These are phyloP conservation scores for Lactarius sanguifluus DNA, from an alignment of 768 basidiomycete genomes.

Conservation along the genomic window DNA sequence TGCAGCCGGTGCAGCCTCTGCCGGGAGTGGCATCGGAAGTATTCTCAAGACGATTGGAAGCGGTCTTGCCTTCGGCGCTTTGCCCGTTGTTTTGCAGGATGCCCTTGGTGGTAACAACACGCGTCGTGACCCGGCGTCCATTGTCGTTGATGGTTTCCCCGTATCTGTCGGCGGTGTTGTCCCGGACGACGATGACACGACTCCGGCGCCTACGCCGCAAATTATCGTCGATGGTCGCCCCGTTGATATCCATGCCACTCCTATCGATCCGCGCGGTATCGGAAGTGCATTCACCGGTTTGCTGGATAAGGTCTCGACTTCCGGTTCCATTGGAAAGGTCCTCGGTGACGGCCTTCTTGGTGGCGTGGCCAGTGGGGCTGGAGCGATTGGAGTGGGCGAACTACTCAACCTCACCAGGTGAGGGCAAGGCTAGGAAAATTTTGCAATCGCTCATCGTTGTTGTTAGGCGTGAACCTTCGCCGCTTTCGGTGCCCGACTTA, in stretches of 20 bases:
- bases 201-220: no score
- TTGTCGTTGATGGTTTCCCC: background rate
- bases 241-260: no score
- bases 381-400: background rate
- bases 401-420: background rate
- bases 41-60: background rate
- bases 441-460: background rate
- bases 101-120: background rate
- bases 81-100: background rate
- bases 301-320: no score
- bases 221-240: no score
- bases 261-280: no score
- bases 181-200: no score
- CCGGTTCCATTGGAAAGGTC: no score
- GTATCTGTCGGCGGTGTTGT: background rate
- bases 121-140: background rate
- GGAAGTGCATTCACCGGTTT: no score
- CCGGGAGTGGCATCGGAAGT: background rate
- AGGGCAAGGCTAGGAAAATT: background rate
- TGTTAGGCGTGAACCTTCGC: conserved; percentile 1
- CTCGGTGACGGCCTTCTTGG: background rate
- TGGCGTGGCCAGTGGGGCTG: background rate
- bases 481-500: no score
- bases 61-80: background rate
- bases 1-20: background rate